Evolutionary conservation across 2,329 filamentous ascomycete species (phyloP).

Genomic region (Uncinocarpus reesii): DNA sequence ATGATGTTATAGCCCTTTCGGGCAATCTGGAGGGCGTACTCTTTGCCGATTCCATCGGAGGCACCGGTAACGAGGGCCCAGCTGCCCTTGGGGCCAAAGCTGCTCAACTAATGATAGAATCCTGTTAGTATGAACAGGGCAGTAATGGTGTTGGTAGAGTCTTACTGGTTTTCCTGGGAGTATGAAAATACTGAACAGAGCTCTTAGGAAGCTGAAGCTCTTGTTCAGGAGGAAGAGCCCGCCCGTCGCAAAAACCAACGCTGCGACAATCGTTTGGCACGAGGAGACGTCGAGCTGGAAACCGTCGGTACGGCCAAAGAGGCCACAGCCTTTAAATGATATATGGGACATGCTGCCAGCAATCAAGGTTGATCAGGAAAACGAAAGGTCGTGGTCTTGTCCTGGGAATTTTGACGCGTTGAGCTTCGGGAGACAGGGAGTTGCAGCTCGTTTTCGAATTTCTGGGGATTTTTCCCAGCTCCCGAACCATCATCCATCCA

Average conservation of each 20-base stretch:
- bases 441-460: not conserved
- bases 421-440: not conserved
- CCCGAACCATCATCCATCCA: not conserved
- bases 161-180: conserved; percentile 45
- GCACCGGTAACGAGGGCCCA: conserved; percentile 94
- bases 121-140: too few relatives aligned
- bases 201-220: conserved; percentile 48
- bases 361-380: not conserved
- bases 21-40: conserved; percentile 84
- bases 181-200: conserved; percentile 59
- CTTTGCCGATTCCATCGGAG: conserved; percentile 92
- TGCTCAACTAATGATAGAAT: conserved; percentile 54
- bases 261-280: conserved; percentile 29
- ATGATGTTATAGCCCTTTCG: conserved; percentile 88
- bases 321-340: conserved; percentile 3
- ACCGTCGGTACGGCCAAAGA: conserved; percentile 24
- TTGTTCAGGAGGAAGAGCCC: conserved; percentile 49
- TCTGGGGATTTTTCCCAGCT: not conserved
- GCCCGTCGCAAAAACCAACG: conserved; percentile 40
- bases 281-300: conserved; percentile 29
- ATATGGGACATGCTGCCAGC: conserved; percentile 4
- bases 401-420: not conserved
- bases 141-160: too few relatives aligned
- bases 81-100: conserved; percentile 80
- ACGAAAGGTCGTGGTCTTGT: not conserved